Evolutionary conservation across 305 asterid genomes (phyloP).

Genomic region (Fraxinus sp.): DNA sequence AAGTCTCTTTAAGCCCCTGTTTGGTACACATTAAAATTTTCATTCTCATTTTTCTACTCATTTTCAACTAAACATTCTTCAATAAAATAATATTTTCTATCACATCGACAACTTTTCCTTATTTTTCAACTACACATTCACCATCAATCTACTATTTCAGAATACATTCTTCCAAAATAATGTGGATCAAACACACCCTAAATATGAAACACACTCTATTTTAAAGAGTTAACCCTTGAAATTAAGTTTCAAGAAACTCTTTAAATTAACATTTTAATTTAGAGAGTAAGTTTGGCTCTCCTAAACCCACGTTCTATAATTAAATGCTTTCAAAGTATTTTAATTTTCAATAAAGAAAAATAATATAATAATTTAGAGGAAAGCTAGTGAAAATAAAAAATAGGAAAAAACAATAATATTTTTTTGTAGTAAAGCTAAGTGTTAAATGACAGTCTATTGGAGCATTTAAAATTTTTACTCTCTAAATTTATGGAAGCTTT

Average conservation of each 20-base stretch:
- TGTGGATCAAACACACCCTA: too few species aligned
- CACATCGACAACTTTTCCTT: too few species aligned
- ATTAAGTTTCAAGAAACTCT: background rate
- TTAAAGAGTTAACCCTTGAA: background rate
- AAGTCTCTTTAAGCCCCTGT: background rate
- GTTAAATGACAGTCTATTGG: background rate
- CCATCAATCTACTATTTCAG: too few species aligned
- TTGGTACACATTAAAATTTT: too few species aligned
- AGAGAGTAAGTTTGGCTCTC: background rate
- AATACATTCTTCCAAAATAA: too few species aligned
- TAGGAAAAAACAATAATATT: background rate
- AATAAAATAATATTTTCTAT: too few species aligned
- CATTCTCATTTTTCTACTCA: too few species aligned
- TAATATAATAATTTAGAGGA: background rate
- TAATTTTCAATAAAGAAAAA: background rate
- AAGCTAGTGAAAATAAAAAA: background rate
- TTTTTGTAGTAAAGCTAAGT: background rate
- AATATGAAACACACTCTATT: background rate
- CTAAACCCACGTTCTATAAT: background rate
- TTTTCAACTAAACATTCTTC: too few species aligned
- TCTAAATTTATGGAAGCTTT: background rate
- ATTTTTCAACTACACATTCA: too few species aligned
- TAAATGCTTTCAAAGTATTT: background rate
- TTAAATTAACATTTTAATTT: too few species aligned
- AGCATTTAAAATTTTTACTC: too few species aligned